phyloP scores from a whole-genome alignment of 441 rosid species.

The Jatropha podagrica region DNA sequence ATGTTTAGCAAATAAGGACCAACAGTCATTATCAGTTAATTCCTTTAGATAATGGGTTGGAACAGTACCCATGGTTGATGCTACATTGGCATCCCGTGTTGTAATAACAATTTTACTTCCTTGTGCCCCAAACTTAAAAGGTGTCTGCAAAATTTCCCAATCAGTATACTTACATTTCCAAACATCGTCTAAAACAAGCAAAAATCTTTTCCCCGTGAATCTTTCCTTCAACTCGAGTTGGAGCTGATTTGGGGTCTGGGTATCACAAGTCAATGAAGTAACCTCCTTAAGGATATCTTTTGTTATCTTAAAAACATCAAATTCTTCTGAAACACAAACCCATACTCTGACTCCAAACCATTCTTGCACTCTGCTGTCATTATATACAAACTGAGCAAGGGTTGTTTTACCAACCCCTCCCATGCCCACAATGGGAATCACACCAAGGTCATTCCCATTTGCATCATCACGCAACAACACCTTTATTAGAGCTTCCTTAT shows the following conservation, averaged over 20 bases:
- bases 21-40: slow-evolving; percentile 24
- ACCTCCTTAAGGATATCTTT: slow-evolving; percentile 14
- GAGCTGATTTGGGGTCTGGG: neutral
- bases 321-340: slow-evolving; percentile 14
- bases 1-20: slow-evolving; percentile 23
- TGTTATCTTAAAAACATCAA: slow-evolving; percentile 9
- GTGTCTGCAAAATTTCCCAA: slow-evolving; percentile 24
- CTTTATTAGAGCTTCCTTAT: slow-evolving; percentile 4
- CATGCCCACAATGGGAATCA: slow-evolving; percentile 16
- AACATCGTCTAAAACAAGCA: slow-evolving; percentile 14
- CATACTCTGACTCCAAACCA: slow-evolving; percentile 6
- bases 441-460: slow-evolving; percentile 5
- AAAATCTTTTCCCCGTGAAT: slow-evolving; percentile 1
- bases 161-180: neutral
- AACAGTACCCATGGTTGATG: slow-evolving; percentile 16
- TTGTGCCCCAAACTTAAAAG: slow-evolving; percentile 18
- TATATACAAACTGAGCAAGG: slow-evolving; percentile 19
- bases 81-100: slow-evolving; percentile 23
- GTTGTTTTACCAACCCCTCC: slow-evolving; percentile 18
- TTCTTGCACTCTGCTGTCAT: slow-evolving; percentile 10
- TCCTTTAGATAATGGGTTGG: slow-evolving; percentile 20
- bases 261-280: neutral
- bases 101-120: slow-evolving; percentile 35
- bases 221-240: slow-evolving; percentile 9
- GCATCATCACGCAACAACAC: neutral